Conservation (phyloP, 768 basidiomycete genomes). For the Leccinum pellstonianum region DNA sequence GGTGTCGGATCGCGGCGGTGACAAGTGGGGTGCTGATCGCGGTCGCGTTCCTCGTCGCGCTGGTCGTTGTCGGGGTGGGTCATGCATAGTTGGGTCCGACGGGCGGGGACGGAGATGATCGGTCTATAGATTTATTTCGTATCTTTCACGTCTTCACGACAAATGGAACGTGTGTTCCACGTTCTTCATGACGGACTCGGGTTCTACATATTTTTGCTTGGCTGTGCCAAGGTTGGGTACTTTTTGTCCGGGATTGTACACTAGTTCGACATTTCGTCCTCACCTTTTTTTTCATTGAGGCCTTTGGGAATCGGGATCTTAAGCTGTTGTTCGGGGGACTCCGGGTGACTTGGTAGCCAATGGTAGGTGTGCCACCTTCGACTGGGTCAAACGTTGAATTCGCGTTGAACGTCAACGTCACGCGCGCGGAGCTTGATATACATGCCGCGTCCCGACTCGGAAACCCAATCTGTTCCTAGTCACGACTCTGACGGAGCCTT, state of each 20-base stretch:
- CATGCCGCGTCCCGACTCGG: too few species aligned
- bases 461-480: too few species aligned
- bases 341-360: too few species aligned
- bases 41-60: conserved; percentile 48
- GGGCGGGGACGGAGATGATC: neutral
- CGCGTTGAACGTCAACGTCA: too few species aligned
- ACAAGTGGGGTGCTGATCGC: conserved; percentile 51
- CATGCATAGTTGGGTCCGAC: neutral
- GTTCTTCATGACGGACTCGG: neutral
- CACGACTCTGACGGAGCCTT: too few species aligned
- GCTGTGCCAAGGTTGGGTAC: neutral
- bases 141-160: neutral
- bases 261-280: conserved; percentile 4
- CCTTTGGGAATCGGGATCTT: too few species aligned
- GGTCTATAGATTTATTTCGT: neutral
- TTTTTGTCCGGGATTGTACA: neutral
- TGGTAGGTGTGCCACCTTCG: too few species aligned
- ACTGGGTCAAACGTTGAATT: too few species aligned
- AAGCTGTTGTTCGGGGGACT: too few species aligned
- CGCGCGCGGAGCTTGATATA: too few species aligned
- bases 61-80: conserved; percentile 37
- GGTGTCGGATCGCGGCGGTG: conserved; percentile 60
- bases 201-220: neutral
- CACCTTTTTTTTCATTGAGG: too few species aligned
- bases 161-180: neutral